phyloP scores from a whole-genome alignment of 2,329 filamentous ascomycete genomes.

The Monilinia aucupariae region DNA sequence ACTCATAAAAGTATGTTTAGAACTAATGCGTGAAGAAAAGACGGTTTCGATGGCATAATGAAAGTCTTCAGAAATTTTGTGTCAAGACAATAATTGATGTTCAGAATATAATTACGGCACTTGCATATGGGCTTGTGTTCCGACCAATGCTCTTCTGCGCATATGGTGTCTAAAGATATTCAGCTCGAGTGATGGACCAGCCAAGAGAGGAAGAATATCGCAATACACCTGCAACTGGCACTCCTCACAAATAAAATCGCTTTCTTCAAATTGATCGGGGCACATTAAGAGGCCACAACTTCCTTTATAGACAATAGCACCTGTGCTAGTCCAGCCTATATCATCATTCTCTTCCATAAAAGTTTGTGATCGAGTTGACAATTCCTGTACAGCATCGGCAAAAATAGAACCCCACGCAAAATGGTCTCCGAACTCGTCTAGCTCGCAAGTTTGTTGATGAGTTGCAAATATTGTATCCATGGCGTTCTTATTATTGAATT shows the following conservation, averaged over 20 bases:
- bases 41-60: neutral
- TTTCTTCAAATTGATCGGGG: neutral
- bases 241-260: neutral
- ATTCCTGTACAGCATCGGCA: slow-evolving; percentile 76
- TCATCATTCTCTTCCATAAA: slow-evolving; percentile 80
- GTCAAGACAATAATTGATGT: neutral
- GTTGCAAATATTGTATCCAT: neutral
- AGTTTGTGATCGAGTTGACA: slow-evolving; percentile 67
- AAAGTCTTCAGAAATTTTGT: neutral
- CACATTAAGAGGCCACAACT: neutral
- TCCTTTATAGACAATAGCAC: slow-evolving; percentile 45
- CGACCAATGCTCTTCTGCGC: neutral
- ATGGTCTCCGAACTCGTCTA: no score
- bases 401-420: slow-evolving; percentile 50
- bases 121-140: neutral
- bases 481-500: neutral
- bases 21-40: neutral
- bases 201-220: neutral
- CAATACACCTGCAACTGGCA: neutral
- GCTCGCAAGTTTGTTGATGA: no score
- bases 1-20: neutral
- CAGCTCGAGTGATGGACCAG: neutral
- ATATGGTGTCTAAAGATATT: neutral
- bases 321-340: slow-evolving; percentile 78
- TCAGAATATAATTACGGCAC: neutral